phyloP scores from a whole-genome alignment of 257 asterid species.

The Scutellaria minor region DNA sequence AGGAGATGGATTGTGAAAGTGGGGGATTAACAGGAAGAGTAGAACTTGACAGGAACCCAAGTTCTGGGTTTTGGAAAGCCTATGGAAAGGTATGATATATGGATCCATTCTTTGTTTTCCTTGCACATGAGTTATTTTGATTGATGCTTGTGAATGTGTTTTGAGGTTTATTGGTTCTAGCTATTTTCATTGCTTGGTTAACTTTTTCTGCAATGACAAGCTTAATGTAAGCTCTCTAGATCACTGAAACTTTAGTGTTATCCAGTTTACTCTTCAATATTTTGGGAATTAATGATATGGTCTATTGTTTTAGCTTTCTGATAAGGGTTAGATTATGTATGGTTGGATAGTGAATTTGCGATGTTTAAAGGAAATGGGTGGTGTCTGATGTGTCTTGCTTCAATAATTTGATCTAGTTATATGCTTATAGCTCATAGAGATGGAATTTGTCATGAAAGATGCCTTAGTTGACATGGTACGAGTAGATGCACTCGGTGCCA shows the following conservation, averaged over 20 bases:
- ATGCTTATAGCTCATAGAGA: background rate
- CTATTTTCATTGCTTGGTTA: background rate
- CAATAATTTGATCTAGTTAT: background rate
- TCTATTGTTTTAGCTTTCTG: slow-evolving; percentile 25
- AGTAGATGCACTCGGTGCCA: background rate
- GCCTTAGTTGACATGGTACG: slow-evolving; percentile 1
- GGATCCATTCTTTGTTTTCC: slow-evolving; percentile 22
- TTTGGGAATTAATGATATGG: background rate
- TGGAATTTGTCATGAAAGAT: background rate
- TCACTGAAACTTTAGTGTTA: background rate
- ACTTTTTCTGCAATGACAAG: background rate
- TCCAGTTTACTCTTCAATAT: background rate
- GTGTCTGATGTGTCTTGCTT: background rate
- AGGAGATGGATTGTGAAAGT: slow-evolving; percentile 60
- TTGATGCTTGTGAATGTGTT: slow-evolving; percentile 25
- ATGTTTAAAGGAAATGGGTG: background rate
- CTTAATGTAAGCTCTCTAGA: slow-evolving; percentile 14
- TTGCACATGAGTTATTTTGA: slow-evolving; percentile 15
- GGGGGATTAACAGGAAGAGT: slow-evolving; percentile 44
- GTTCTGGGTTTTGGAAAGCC: slow-evolving; percentile 44
- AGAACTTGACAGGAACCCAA: slow-evolving; percentile 40
- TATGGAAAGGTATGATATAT: slow-evolving; percentile 55
- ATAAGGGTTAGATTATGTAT: background rate
- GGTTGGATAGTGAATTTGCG: slow-evolving; percentile 5
- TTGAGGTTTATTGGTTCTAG: background rate